Conservation (phyloP, 257 asterid genomes). For the Salvia miltiorrhiza region DNA sequence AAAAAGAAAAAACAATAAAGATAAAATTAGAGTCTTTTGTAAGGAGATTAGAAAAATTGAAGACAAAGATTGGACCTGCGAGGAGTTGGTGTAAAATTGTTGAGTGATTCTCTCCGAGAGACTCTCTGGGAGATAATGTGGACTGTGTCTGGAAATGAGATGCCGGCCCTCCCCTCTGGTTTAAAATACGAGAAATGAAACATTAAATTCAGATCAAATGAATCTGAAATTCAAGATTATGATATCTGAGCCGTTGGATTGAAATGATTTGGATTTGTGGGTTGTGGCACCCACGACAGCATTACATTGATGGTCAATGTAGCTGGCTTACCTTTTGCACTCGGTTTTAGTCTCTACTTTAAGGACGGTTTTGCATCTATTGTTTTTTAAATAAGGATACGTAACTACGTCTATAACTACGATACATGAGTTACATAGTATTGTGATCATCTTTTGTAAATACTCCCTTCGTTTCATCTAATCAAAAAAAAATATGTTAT, state of each 20-base stretch:
- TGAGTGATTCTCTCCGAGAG: background rate
- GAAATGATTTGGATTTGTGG: slow-evolving; percentile 20
- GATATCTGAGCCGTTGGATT: slow-evolving; percentile 42
- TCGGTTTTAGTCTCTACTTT: background rate
- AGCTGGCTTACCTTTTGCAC: slow-evolving; percentile 35
- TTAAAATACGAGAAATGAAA: slow-evolving; percentile 35
- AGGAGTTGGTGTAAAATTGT: background rate
- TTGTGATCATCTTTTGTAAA: too few relatives aligned
- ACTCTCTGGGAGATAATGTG: slow-evolving; percentile 13
- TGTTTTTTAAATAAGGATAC: too few relatives aligned
- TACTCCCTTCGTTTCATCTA: too few relatives aligned
- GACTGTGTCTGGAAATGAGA: slow-evolving; percentile 11
- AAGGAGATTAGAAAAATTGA: background rate
- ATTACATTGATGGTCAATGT: slow-evolving; percentile 23
- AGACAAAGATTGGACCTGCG: slow-evolving; percentile 1
- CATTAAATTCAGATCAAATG: slow-evolving; percentile 39
- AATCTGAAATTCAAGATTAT: slow-evolving; percentile 35
- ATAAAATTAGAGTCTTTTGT: slow-evolving; percentile 9
- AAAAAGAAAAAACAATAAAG: background rate
- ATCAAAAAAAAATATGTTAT: too few relatives aligned
- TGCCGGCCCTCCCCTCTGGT: slow-evolving; percentile 34
- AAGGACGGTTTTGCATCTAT: background rate
- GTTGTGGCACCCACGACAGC: slow-evolving; percentile 46
- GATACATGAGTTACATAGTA: too few relatives aligned
- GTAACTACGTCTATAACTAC: too few relatives aligned